Percentiles rank a stretch among this genome's conserved stretches.
phyloP scores from a whole-genome alignment of 495 filamentous ascomycete species.

The Amphirosellinia nigrospora region DNA sequence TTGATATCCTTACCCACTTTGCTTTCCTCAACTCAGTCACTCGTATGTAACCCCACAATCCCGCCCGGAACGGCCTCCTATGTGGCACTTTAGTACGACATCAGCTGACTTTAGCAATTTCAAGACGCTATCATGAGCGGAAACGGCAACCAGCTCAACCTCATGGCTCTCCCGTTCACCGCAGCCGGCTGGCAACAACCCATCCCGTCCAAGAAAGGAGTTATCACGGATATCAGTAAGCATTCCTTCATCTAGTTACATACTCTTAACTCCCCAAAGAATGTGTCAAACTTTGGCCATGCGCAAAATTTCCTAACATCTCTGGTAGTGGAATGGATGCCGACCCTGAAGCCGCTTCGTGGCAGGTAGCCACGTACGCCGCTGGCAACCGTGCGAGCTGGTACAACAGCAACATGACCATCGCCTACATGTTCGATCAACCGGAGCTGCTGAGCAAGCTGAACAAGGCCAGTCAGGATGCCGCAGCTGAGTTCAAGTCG shows the following conservation, averaged over 20 bases:
- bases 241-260: neutral
- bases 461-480: constrained; percentile 28
- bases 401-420: constrained; percentile 29
- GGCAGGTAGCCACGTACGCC: constrained; percentile 24
- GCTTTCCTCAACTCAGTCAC: constrained; percentile 19
- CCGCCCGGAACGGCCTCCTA: neutral
- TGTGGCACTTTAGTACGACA: neutral
- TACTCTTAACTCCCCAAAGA: neutral
- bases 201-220: constrained; percentile 40
- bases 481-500: constrained; percentile 27
- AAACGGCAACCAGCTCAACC: constrained; percentile 31
- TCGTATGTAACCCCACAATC: too few relatives aligned
- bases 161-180: constrained; percentile 42
- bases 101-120: neutral
- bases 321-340: constrained; percentile 34
- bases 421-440: constrained; percentile 42
- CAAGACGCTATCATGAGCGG: constrained; percentile 44
- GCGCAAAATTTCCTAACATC: neutral
- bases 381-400: constrained; percentile 31
- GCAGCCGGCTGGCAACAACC: constrained; percentile 41
- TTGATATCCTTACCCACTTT: constrained; percentile 45
- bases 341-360: constrained; percentile 22
- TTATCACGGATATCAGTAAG: constrained; percentile 29
- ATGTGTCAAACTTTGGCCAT: neutral
- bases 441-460: constrained; percentile 28